Evolutionary conservation across 352 stramenopile species (phyloP).

Genomic region (Phytophthora syringae): DNA sequence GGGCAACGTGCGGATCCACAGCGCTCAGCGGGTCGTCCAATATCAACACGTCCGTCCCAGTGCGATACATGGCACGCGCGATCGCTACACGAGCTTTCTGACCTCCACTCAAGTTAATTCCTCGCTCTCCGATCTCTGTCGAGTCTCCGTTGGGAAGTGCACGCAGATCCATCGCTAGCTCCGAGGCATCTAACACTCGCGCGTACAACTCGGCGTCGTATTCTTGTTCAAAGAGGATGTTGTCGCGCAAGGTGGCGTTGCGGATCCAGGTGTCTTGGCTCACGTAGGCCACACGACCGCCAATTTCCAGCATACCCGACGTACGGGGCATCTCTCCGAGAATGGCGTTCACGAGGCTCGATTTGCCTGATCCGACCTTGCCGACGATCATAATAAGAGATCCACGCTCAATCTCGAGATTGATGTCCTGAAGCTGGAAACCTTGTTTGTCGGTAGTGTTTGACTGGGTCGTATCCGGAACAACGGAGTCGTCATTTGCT

Average conservation of each 20-base stretch:
- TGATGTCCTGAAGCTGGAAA: constrained; percentile 38
- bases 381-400: constrained; percentile 62
- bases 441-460: background rate
- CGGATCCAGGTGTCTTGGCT: constrained; percentile 93
- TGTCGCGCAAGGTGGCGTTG: constrained; percentile 89
- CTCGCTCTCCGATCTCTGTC: constrained; percentile 65
- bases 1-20: constrained; percentile 94
- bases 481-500: background rate
- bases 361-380: constrained; percentile 55
- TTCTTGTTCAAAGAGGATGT: constrained; percentile 85
- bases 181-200: constrained; percentile 36
- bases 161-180: constrained; percentile 49
- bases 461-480: background rate
- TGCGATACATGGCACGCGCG: constrained; percentile 92
- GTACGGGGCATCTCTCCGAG: constrained; percentile 52
- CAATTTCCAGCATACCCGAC: constrained; percentile 26
- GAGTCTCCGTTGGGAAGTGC: constrained; percentile 55
- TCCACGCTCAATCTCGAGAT: constrained; percentile 67
- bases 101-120: constrained; percentile 63
- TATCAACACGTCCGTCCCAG: constrained; percentile 89
- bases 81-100: constrained; percentile 82
- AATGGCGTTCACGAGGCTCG: constrained; percentile 52
- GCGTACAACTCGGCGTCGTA: constrained; percentile 46
- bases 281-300: constrained; percentile 70
- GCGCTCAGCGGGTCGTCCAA: constrained; percentile 96